Evolutionary conservation across 1,284 basidiomycete species (phyloP), one percentile per base, ranked within the genome.

Genomic region (Takashimella koratensis): DNA sequence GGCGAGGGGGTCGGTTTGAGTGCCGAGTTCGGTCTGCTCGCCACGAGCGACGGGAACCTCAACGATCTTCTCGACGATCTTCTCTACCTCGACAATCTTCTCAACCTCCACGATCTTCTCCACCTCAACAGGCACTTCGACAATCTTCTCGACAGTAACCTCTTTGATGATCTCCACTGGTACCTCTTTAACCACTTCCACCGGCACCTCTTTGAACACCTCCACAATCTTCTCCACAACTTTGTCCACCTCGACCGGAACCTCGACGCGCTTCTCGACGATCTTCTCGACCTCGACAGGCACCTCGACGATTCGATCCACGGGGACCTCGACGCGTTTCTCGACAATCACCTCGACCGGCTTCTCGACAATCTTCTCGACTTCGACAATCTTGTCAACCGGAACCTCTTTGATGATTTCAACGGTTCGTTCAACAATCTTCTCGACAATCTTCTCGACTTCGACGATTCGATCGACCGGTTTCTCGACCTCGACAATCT

Each of bases 361-460:
- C 64, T 49, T 78, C 77, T 79, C 57, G 45, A 71, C 62, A 13
- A 73, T 66, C 48, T 67, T 71, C 42, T 76, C 72, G 20, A 74
- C 63, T 43, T 73, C 71, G 22, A 67, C 68, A 40, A 73, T 70
- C 43, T 63, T 66, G 43, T 76, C 71, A 21, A 76, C 70, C 4
- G 60, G 61, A 19, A 64, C 59, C 46, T 70, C 54, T 45, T 59
- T 56, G 50, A 59, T 54, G 42, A 64, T 65, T 46, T 82, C 83
- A 50, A 82, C 78, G 16, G 61, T 57, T 47, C 62, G 63, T 51
- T 75, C 73, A 27, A 71, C 67, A n/a, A n/a, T n/a, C n/a, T n/a
- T n/a, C 41, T 69, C 68, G 16, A 74, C 71, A 19, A 68, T 57
- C 57, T 65, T 65, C n/a, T 56, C 56, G 30, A 58, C 56, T 30